phyloP scores from a whole-genome alignment of 768 basidiomycete genomes.

The Trametes cingulata region DNA sequence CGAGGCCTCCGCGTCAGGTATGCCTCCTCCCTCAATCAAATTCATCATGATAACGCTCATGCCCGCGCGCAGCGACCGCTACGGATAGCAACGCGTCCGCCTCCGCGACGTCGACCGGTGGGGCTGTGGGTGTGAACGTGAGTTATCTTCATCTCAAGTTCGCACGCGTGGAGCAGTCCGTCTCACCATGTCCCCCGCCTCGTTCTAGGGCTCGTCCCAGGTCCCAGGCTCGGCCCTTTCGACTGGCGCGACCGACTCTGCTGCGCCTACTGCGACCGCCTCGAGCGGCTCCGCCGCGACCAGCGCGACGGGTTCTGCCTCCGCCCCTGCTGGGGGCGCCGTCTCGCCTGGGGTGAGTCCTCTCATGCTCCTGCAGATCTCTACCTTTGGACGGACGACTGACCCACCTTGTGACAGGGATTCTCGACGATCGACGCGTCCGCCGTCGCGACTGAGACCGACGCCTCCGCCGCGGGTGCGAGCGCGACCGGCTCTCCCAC shows the following conservation, averaged over 20 bases:
- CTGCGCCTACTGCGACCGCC: not conserved
- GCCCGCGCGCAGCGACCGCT: not conserved
- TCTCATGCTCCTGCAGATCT: not conserved
- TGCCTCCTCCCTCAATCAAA: not conserved
- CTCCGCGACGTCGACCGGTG: not conserved
- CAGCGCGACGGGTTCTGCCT: not conserved
- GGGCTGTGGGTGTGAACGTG: constrained; percentile 8
- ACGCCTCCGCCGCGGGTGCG: constrained; percentile 2
- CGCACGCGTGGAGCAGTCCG: not conserved
- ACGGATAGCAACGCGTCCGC: constrained; percentile 11
- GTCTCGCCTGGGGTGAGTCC: constrained; percentile 21
- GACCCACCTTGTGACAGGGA: not conserved
- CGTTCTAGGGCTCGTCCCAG: constrained; percentile 5
- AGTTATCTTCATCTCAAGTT: not conserved
- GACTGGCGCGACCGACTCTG: constrained; percentile 4
- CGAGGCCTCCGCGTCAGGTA: constrained; percentile 14
- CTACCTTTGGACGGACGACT: not conserved
- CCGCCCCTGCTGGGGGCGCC: constrained; percentile 18
- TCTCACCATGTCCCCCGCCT: constrained; percentile 1
- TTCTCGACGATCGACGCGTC: constrained; percentile 15
- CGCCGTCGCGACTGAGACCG: constrained; percentile 8
- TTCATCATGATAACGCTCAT: not conserved
- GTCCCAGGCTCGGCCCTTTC: constrained; percentile 10
- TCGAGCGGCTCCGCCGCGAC: not conserved
- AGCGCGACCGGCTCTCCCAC: not conserved